These are phyloP conservation scores for Phytophthora capsici DNA, from an alignment of 352 stramenopile genomes.

Conservation along the genomic window DNA sequence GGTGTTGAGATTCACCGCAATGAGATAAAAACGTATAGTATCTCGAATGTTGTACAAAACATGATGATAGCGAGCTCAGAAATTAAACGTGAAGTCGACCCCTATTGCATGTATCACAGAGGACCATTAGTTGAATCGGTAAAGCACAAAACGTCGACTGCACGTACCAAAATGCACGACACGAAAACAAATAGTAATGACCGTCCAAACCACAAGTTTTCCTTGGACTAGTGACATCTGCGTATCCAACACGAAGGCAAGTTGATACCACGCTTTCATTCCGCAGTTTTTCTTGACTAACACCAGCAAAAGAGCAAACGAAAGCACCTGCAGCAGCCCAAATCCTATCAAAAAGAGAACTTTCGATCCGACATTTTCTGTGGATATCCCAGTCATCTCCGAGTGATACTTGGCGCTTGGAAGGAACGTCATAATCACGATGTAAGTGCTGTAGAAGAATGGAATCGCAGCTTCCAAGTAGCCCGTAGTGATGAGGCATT, in stretches of 20 bases:
- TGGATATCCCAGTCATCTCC: conserved; percentile 6
- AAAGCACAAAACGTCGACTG: not conserved
- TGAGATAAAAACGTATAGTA: too few species aligned
- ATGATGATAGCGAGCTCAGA: too few species aligned
- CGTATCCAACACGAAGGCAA: conserved; percentile 36
- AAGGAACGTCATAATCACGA: conserved; percentile 17
- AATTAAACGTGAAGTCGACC: conserved; percentile 1
- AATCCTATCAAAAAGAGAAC: conserved; percentile 19
- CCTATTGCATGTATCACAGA: conserved; percentile 3
- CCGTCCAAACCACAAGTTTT: conserved; percentile 8
- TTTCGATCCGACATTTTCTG: not conserved
- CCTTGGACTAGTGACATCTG: conserved; percentile 21
- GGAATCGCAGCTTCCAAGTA: conserved; percentile 42
- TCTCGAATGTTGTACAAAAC: too few species aligned
- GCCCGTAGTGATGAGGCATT: conserved; percentile 37
- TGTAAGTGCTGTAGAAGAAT: conserved; percentile 25
- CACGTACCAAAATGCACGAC: conserved; percentile 14
- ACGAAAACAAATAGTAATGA: conserved; percentile 8
- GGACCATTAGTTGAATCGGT: not conserved
- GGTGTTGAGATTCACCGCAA: too few species aligned
- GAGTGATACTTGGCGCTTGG: conserved; percentile 17
- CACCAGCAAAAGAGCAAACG: conserved; percentile 12
- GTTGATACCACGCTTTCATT: conserved; percentile 15
- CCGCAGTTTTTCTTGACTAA: conserved; percentile 19
- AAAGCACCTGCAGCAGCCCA: conserved; percentile 22